These are phyloP conservation scores for Neoscytalidium dimidiatum DNA, from an alignment of 2,329 filamentous ascomycete genomes.

Conservation along the genomic window DNA sequence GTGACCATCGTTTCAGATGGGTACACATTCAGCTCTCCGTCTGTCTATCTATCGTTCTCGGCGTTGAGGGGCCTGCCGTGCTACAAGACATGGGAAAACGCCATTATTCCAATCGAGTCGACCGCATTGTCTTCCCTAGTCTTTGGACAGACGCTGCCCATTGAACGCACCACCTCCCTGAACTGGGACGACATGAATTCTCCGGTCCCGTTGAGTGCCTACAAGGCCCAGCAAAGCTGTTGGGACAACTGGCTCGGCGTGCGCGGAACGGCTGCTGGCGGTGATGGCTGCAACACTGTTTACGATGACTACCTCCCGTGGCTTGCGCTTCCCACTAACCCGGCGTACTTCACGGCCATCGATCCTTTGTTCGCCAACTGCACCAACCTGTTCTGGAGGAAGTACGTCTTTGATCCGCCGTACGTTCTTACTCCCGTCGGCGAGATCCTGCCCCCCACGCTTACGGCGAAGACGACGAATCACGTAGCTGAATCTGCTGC, in stretches of 20 bases:
- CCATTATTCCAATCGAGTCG: neutral
- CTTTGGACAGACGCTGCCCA: neutral
- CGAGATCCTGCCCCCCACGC: neutral
- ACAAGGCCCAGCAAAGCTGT: conserved; percentile 1
- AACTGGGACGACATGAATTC: conserved; percentile 16
- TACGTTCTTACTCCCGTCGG: neutral
- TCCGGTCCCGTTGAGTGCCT: neutral
- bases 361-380: conserved; percentile 11
- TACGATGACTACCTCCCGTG: conserved; percentile 17
- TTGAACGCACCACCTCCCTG: neutral
- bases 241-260: conserved; percentile 9
- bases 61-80: neutral
- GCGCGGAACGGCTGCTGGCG: neutral
- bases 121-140: neutral
- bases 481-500: neutral
- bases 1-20: neutral
- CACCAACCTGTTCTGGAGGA: conserved; percentile 1
- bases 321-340: conserved; percentile 13
- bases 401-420: conserved; percentile 16
- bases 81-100: neutral
- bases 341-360: neutral
- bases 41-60: conserved; percentile 6
- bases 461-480: neutral
- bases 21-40: conserved; percentile 12
- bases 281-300: conserved; percentile 9